A percentile compares a stretch with the other conserved stretches of the same genome.
phyloP scores from a whole-genome alignment of 169 alveolate genomes.

The Cryptosporidium tyzzeri region DNA sequence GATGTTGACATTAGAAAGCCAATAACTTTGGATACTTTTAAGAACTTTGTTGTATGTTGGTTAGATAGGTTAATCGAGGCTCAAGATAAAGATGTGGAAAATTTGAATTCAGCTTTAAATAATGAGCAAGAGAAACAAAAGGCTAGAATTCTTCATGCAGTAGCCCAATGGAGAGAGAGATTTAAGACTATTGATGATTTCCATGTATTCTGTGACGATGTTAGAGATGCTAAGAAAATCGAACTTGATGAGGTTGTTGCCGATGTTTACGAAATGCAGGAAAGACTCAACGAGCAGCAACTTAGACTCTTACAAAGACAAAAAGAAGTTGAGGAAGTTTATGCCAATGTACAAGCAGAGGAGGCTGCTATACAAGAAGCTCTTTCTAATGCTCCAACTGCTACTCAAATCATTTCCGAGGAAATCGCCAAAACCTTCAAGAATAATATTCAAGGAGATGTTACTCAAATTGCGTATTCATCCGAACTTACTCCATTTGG shows the following conservation, averaged over 20 bases:
- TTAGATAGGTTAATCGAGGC: constrained; percentile 53
- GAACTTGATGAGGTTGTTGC: constrained; percentile 76
- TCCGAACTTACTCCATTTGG: constrained; percentile 75
- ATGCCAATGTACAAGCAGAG: constrained; percentile 74
- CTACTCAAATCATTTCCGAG: constrained; percentile 67
- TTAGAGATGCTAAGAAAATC: constrained; percentile 68
- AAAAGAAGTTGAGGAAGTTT: constrained; percentile 71
- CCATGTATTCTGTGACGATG: constrained; percentile 73
- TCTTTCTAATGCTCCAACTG: constrained; percentile 48
- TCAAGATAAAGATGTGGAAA: constrained; percentile 69
- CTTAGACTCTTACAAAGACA: constrained; percentile 68
- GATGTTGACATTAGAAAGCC: constrained; percentile 56
- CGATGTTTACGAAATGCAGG: constrained; percentile 74
- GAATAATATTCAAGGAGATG: constrained; percentile 73
- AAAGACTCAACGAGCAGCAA: constrained; percentile 69
- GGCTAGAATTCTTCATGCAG: constrained; percentile 58
- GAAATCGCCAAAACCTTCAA: constrained; percentile 73
- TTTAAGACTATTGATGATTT: constrained; percentile 74
- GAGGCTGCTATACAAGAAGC: constrained; percentile 76
- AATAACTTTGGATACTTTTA: constrained; percentile 53
- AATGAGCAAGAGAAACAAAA: constrained; percentile 72
- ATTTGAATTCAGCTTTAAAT: constrained; percentile 48
- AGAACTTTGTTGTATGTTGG: constrained; percentile 71
- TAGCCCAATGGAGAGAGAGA: constrained; percentile 75
- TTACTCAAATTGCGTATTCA: constrained; percentile 70